Evolutionary conservation across 1,139 yeast genomes (phyloP).

Genomic region (Blastobotrys serpentis): DNA sequence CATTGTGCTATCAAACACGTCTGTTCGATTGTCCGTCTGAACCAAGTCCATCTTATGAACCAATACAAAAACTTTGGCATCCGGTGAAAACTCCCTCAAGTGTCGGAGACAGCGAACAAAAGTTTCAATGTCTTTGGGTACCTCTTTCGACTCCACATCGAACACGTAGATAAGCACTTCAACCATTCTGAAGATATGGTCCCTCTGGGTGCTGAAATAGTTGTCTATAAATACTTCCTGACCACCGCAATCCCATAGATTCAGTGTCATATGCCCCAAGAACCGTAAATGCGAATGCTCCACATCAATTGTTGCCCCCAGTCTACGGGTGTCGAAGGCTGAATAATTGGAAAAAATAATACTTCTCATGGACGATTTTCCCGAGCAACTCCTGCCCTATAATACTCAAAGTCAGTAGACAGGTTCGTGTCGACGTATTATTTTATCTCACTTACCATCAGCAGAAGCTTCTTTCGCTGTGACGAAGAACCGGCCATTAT

Average conservation of each 20-base stretch:
- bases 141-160: constrained; percentile 91
- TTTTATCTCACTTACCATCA: constrained; percentile 43
- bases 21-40: constrained; percentile 80
- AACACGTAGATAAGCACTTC: constrained; percentile 97
- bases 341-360: constrained; percentile 92
- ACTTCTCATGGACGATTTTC: constrained; percentile 95
- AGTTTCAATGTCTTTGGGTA: constrained; percentile 88
- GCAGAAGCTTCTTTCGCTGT: constrained; percentile 49
- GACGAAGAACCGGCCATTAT: constrained; percentile 18
- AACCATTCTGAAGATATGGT: constrained; percentile 91
- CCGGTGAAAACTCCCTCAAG: constrained; percentile 80
- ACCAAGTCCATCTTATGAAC: constrained; percentile 96
- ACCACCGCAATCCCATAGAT: constrained; percentile 95
- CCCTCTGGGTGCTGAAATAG: constrained; percentile 81
- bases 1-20: constrained; percentile 81
- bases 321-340: constrained; percentile 90
- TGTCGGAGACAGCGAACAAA: constrained; percentile 82
- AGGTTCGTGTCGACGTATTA: too few species aligned
- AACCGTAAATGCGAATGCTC: constrained; percentile 94
- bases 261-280: constrained; percentile 90
- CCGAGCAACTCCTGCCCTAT: constrained; percentile 94
- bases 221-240: constrained; percentile 97
- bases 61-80: constrained; percentile 86
- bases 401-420: constrained; percentile 15
- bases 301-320: constrained; percentile 97